phyloP scores from a whole-genome alignment of 139 green algal species.

The Dunaliella primolecta region DNA sequence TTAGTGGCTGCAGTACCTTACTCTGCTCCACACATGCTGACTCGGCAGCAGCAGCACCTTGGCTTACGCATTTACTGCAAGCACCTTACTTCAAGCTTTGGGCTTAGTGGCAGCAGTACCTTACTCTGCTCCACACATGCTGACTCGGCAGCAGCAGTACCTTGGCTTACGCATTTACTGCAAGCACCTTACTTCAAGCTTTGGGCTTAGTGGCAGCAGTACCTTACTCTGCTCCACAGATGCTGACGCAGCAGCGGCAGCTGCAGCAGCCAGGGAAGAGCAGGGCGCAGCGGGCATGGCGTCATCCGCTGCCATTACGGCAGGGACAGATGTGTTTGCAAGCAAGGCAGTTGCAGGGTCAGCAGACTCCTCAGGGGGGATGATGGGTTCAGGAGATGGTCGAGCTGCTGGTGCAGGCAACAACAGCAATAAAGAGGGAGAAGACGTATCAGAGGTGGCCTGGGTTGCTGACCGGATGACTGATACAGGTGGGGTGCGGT shows the following conservation, averaged over 20 bases:
- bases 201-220: neutral
- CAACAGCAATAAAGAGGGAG: neutral
- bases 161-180: neutral
- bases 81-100: neutral
- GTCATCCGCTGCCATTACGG: neutral
- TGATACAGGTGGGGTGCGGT: slow-evolving; percentile 13
- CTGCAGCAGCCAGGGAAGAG: neutral
- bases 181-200: no score
- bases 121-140: neutral
- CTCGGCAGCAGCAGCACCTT: neutral
- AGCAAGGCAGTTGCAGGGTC: neutral
- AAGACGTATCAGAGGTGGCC: neutral
- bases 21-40: no score
- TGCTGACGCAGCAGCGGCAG: neutral
- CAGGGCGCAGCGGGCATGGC: neutral
- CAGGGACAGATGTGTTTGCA: neutral
- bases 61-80: neutral
- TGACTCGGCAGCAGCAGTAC: neutral
- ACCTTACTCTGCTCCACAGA: neutral
- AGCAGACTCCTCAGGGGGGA: no score
- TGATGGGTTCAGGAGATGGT: no score
- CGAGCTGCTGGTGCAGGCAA: neutral
- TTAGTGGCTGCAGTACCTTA: no score
- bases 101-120: neutral
- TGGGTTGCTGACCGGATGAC: slow-evolving; percentile 19